Percentiles rank a stretch among this genome's conserved stretches.
phyloP scores from a whole-genome alignment of 169 alveolate species.

The Theileria parva region DNA sequence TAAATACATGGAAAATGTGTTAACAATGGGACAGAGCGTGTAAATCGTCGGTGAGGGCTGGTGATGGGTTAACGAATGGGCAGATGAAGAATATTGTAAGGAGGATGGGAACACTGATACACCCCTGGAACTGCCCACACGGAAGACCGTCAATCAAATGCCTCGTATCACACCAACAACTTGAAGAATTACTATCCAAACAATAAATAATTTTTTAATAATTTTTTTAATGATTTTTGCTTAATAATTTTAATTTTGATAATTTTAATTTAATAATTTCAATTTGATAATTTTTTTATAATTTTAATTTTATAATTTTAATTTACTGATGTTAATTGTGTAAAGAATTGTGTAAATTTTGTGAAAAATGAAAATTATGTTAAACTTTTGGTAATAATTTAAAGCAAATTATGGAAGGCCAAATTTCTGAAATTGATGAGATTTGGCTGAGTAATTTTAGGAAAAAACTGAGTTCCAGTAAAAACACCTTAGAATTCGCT shows the following conservation, averaged over 20 bases:
- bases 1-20: background rate
- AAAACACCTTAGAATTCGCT: slow-evolving; percentile 14
- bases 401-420: slow-evolving; percentile 20
- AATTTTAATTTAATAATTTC: too few species aligned
- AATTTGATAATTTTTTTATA: too few species aligned
- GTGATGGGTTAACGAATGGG: slow-evolving; percentile 83
- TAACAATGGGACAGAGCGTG: slow-evolving; percentile 87
- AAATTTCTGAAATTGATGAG: background rate
- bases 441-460: slow-evolving; percentile 22
- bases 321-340: too few species aligned
- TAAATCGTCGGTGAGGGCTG: slow-evolving; percentile 94
- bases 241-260: too few species aligned
- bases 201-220: background rate
- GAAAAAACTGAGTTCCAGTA: background rate
- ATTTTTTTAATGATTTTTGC: too few species aligned
- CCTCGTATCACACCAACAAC: slow-evolving; percentile 54
- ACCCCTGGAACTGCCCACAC: slow-evolving; percentile 99
- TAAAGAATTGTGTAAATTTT: background rate
- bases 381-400: background rate
- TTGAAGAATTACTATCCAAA: slow-evolving; percentile 19
- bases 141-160: slow-evolving; percentile 98
- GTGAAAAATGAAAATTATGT: background rate
- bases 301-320: too few species aligned
- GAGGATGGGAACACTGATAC: slow-evolving; percentile 84
- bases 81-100: slow-evolving; percentile 87